These are phyloP conservation scores for Cytospora leucostoma DNA, from an alignment of 2,329 filamentous ascomycete genomes.

Conservation along the genomic window DNA sequence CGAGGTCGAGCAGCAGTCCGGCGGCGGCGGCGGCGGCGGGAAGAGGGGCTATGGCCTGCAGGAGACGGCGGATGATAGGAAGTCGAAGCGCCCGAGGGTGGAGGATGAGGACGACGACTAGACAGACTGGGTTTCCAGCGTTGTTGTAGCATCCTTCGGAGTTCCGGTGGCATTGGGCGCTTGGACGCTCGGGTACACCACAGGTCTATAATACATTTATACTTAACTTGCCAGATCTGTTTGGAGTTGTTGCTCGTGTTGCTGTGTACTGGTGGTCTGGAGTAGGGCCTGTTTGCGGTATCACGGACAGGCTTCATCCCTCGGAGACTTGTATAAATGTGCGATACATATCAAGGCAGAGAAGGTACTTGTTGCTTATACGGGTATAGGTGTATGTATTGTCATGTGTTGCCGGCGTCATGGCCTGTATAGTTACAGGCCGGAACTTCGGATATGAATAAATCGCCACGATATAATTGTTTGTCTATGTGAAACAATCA, in stretches of 20 bases:
- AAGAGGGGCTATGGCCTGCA: slow-evolving; percentile 79
- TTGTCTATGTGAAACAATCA: background rate
- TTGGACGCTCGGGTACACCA: background rate
- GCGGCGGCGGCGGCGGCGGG: background rate
- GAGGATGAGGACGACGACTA: slow-evolving; percentile 68
- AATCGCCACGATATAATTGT: background rate
- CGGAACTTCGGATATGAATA: background rate
- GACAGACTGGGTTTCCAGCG: slow-evolving; percentile 26
- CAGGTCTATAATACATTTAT: background rate
- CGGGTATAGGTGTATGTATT: background rate
- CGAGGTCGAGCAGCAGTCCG: slow-evolving; percentile 67
- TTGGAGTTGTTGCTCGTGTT: background rate
- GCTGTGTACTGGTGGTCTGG: background rate
- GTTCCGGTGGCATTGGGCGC: slow-evolving; percentile 3
- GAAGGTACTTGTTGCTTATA: background rate
- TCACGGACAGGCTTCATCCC: too few relatives aligned
- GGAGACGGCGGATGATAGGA: slow-evolving; percentile 59
- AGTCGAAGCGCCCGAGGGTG: slow-evolving; percentile 73
- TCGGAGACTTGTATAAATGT: too few relatives aligned
- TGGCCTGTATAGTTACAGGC: background rate
- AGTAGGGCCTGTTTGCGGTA: background rate
- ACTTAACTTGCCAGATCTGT: background rate
- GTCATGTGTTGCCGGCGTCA: background rate
- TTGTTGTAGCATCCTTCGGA: background rate
- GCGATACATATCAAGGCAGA: background rate